phyloP scores from a whole-genome alignment of 2,329 filamentous ascomycete genomes.

The Xylaria sp. region DNA sequence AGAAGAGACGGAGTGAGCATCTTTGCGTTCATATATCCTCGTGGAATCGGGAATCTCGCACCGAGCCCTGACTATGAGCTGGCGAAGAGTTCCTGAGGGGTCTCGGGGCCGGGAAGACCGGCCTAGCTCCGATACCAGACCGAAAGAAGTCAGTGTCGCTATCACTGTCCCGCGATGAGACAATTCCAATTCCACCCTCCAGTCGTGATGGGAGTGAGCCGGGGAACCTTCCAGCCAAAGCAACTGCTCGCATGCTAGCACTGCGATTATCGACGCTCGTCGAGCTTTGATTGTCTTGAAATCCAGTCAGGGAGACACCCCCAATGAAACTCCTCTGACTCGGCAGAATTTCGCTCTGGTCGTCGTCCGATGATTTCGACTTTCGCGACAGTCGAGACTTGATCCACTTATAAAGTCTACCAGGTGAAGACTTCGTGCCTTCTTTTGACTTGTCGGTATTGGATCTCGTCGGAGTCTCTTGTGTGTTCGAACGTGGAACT shows the following conservation, averaged over 20 bases:
- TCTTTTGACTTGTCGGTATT: conserved; percentile 17
- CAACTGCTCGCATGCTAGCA: conserved; percentile 43
- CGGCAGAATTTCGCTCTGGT: conserved; percentile 26
- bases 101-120: conserved; percentile 35
- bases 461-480: conserved; percentile 6
- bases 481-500: conserved; percentile 13
- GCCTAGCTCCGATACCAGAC: conserved; percentile 32
- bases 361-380: conserved; percentile 38
- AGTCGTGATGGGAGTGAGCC: conserved; percentile 14
- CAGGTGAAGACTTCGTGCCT: conserved; percentile 25
- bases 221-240: conserved; percentile 38
- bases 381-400: conserved; percentile 48
- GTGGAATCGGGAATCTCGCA: conserved; percentile 52
- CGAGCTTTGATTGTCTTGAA: conserved; percentile 40
- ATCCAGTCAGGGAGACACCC: conserved; percentile 42
- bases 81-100: conserved; percentile 32
- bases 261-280: conserved; percentile 39
- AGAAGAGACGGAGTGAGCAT: background rate
- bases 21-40: conserved; percentile 43
- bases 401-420: conserved; percentile 48
- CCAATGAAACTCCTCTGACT: conserved; percentile 45
- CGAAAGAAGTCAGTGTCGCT: conserved; percentile 36
- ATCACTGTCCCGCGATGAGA: conserved; percentile 30
- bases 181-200: conserved; percentile 22
- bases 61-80: conserved; percentile 46